Evolutionary conservation across 2,329 filamentous ascomycete genomes (phyloP), one percentile per base, ranked within the genome.

Genomic region (Dryadomyces sulphureus): DNA sequence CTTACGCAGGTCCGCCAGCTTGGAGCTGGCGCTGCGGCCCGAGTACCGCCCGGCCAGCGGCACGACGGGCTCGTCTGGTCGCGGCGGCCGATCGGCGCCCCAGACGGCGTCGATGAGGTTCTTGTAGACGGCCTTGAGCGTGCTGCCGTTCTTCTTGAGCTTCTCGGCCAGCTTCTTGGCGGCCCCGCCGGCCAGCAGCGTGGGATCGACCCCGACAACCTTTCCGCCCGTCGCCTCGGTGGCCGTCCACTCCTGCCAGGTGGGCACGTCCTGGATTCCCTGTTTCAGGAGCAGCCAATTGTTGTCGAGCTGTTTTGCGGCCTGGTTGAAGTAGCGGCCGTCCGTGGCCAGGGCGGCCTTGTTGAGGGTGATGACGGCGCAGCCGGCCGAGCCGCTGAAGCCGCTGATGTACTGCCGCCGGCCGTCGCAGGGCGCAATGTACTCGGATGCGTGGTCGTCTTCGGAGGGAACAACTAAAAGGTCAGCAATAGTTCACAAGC

Each of bases 251-350:
- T 96, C 92, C 60, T 95, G 87, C 85, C 92, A 98, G 0, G 90
- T 96, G 1, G 87, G 90, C 9, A 95, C 88, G 62, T 94, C 87
- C 59, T 92, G 85, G 41, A 94, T 71, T 6, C 92, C 92, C 57
- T 94, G 87, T 68, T 95, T 98, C 50, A 98, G 69, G 36, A 98
- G 70, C 43, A 76, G 69, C 92, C 92, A 98, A 62, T 96, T 96
- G 56, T 65, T 67, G 61, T 96, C 92, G 25, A 98, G 76, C 62
- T 98, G 87, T 57, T 89, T 85, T 51, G 79, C 70, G 22, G 92
- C 92, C 64, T 98, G 92, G 66, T 94, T 96, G 72, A 96, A 98
- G 65, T 98, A 98, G 53, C 92, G 81, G 25, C 92, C 92, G 61
- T 98, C 92, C 25, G 92, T 98, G 12, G 92, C 87, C 48, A 98